These are phyloP conservation scores for Apiotrichum gamsii DNA, from an alignment of 1,284 basidiomycete genomes.

Conservation along the genomic window DNA sequence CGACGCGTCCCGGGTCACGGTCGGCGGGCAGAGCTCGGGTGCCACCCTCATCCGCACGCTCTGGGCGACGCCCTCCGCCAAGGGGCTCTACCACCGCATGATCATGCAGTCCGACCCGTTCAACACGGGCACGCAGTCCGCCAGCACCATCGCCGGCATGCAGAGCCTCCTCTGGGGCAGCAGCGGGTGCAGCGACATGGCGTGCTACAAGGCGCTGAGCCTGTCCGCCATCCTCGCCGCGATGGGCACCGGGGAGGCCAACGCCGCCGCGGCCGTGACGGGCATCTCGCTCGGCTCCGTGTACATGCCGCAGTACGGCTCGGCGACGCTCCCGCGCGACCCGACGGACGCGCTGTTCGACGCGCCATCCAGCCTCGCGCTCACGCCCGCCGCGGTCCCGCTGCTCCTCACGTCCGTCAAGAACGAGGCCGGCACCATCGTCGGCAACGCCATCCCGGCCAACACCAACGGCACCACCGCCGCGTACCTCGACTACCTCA, in stretches of 20 bases:
- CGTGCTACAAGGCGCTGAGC: constrained; percentile 55
- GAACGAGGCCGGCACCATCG: no score
- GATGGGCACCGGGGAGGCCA: constrained; percentile 51
- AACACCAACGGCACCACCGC: no score
- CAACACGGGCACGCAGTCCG: constrained; percentile 47
- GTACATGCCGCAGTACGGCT: constrained; percentile 29
- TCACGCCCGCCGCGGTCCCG: constrained; percentile 54
- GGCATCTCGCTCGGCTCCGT: constrained; percentile 22
- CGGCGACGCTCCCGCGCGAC: constrained; percentile 28
- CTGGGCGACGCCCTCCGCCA: constrained; percentile 60
- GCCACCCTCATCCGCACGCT: constrained; percentile 70
- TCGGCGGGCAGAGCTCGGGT: constrained; percentile 86
- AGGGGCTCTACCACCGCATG: constrained; percentile 61
- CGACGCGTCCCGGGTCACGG: constrained; percentile 57
- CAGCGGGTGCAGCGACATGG: constrained; percentile 34
- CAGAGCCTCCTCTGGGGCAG: constrained; percentile 53
- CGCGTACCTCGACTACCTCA: no score
- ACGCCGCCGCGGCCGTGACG: constrained; percentile 18
- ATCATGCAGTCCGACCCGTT: constrained; percentile 81
- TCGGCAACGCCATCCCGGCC: no score
- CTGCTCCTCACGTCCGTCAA: constrained; percentile 54
- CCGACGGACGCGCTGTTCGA: constrained; percentile 63
- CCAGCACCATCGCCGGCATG: constrained; percentile 54
- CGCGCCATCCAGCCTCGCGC: constrained; percentile 57
- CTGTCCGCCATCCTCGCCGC: constrained; percentile 54